Evolutionary conservation across 2,329 filamentous ascomycete genomes (phyloP).

Genomic region (Helicocarpus griseus): DNA sequence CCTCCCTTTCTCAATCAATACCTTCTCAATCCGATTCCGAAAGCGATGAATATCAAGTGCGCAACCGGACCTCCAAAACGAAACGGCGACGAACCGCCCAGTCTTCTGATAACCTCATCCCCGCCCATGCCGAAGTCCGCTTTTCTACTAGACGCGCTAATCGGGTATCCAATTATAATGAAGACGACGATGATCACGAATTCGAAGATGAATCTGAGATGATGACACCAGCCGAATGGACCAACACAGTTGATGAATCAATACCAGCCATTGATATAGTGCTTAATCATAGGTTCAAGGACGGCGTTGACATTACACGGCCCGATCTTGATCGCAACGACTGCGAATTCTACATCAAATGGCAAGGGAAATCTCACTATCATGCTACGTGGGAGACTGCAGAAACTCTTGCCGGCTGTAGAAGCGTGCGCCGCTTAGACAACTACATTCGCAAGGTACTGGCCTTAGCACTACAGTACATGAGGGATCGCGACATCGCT

Average conservation of each 20-base stretch:
- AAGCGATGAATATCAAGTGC: conserved; percentile 66
- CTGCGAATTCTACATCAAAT: conserved; percentile 90
- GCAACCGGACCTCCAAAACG: conserved; percentile 63
- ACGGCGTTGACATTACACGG: conserved; percentile 44
- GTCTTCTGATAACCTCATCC: conserved; percentile 51
- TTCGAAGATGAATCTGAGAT: conserved; percentile 50
- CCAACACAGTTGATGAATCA: conserved; percentile 57
- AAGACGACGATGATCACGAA: conserved; percentile 52
- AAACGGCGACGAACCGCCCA: conserved; percentile 63
- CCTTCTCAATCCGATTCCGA: conserved; percentile 60
- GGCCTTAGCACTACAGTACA: conserved; percentile 67
- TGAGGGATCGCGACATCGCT: conserved; percentile 62
- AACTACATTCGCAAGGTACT: conserved; percentile 88
- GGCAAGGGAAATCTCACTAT: conserved; percentile 90
- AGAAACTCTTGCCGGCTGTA: conserved; percentile 62
- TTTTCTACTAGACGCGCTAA: conserved; percentile 83
- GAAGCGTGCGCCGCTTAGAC: conserved; percentile 79
- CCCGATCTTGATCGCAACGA: conserved; percentile 46
- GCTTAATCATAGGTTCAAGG: conserved; percentile 72
- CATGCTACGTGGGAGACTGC: conserved; percentile 92
- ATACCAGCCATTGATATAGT: conserved; percentile 84
- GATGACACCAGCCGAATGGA: conserved; percentile 60
- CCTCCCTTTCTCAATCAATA: conserved; percentile 37
- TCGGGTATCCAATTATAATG: conserved; percentile 60
- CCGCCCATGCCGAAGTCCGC: conserved; percentile 68